Evolutionary conservation across 2,329 filamentous ascomycete species (phyloP).

Genomic region (Colletotrichum plurivorum): DNA sequence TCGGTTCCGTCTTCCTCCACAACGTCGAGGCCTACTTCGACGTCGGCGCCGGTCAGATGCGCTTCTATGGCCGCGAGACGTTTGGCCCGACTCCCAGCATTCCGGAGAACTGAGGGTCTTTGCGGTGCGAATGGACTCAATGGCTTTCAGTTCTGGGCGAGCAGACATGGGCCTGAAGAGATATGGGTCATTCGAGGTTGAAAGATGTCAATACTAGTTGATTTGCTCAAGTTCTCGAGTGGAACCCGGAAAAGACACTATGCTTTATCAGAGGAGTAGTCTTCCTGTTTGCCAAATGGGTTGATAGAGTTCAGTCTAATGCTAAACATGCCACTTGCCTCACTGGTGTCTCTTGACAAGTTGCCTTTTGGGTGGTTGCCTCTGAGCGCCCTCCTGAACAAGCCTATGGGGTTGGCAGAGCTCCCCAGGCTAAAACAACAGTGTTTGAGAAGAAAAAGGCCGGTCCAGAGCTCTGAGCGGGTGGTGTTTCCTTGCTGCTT

Average conservation of each 20-base stretch:
- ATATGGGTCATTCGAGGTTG: conserved; percentile 2
- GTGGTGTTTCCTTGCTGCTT: conserved; percentile 2
- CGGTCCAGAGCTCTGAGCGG: too few relatives aligned
- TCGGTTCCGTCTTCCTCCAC: conserved; percentile 66
- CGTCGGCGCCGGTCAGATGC: conserved; percentile 61
- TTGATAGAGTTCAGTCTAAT: conserved; percentile 25
- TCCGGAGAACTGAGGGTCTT: conserved; percentile 13
- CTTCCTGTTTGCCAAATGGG: conserved; percentile 28
- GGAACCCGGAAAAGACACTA: neutral
- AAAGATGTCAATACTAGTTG: neutral
- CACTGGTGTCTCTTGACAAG: neutral
- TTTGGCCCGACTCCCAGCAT: conserved; percentile 36
- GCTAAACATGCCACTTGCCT: conserved; percentile 25
- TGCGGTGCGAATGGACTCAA: too few relatives aligned
- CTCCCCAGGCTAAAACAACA: neutral
- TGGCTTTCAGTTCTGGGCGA: neutral
- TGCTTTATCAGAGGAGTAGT: conserved; percentile 16
- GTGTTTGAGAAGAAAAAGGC: neutral
- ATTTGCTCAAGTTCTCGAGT: conserved; percentile 12
- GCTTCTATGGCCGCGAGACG: conserved; percentile 53
- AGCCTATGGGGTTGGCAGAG: neutral
- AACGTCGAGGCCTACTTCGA: conserved; percentile 66
- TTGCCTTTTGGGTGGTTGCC: neutral
- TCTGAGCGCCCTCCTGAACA: neutral
- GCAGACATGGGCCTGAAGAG: neutral